These are phyloP conservation scores for Oryza meridionalis DNA, from an alignment of 176 grass and related monocot genomes.

Conservation along the genomic window DNA sequence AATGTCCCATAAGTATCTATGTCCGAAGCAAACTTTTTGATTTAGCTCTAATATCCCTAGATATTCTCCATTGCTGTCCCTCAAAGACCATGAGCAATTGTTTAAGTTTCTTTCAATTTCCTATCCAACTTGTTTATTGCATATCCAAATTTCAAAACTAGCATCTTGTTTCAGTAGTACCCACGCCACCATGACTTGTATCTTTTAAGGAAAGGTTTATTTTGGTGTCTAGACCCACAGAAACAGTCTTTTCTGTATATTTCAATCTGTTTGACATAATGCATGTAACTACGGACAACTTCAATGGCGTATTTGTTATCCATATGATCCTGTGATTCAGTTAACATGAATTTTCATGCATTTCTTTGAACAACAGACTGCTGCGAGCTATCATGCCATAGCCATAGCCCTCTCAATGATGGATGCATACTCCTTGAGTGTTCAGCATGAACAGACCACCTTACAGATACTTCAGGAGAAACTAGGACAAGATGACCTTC, in stretches of 20 bases:
- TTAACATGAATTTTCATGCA: slow-evolving; percentile 32
- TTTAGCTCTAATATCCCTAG: neutral
- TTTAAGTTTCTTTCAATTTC: slow-evolving; percentile 7
- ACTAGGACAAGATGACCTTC: slow-evolving; percentile 95
- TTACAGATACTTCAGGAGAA: slow-evolving; percentile 94
- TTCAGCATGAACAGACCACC: slow-evolving; percentile 98
- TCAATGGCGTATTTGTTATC: slow-evolving; percentile 16
- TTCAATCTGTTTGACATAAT: slow-evolving; percentile 24
- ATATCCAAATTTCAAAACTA: slow-evolving; percentile 9
- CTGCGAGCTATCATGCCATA: slow-evolving; percentile 99
- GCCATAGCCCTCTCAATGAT: slow-evolving; percentile 99
- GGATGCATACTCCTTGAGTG: slow-evolving; percentile 89
- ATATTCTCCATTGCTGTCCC: slow-evolving; percentile 19
- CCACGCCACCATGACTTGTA: neutral
- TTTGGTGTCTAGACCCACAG: neutral
- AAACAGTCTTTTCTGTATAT: neutral
- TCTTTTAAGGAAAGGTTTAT: slow-evolving; percentile 7
- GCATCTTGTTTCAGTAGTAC: slow-evolving; percentile 16
- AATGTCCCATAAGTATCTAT: slow-evolving; percentile 13
- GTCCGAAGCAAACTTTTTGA: neutral
- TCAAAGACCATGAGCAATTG: neutral
- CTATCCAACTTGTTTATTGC: neutral
- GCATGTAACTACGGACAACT: slow-evolving; percentile 22
- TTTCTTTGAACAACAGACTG: slow-evolving; percentile 71
- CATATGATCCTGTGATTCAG: slow-evolving; percentile 26